Base-by-base conservation (phyloP, 192 early-diverging fungal genomes). In the Radiomyces spectabilis region DNA sequence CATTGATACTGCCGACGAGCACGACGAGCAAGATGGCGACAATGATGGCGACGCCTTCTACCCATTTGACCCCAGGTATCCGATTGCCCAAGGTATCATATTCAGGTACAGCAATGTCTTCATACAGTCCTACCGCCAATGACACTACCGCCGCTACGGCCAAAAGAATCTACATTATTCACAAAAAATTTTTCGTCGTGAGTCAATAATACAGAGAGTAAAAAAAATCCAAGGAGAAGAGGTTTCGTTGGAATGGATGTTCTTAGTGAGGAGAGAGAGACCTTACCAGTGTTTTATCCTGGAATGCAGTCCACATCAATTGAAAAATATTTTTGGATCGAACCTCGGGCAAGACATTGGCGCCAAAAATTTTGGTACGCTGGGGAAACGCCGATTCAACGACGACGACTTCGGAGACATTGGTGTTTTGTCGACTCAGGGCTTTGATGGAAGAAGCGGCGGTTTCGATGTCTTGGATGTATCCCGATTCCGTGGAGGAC, bases 1-100 rank as follows among this genome's bases (percentile, higher is more conserved):
- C 88, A 51, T 93, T 93, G 50, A 89, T 59, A 51, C 83, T 84
- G 5, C 85, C 84, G 25, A 87, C 85, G 10, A 83, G 52, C 9
- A 90, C 79, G 5, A 92, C 88, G n/a, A 92, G 81, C 6, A 84
- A 34, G 35, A 92, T 79, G n/a, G 90, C 88, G 0, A 86, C 78
- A 44, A 93, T 74, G 43, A 91, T 93, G 5, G 87, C 87, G 26
- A 88, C 85, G 21, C 91, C 90, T 54, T 91, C 90, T 18, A 93
- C 85, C 90, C 90, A 93, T 40, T 85, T 78, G 27, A 88, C 77
- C 55, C 82, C 77, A 19, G 81, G 69, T 10, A 56, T 47, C 59
- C 35, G 18, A 35, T 69, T 41, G 38, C 62, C 26, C 42, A 43
- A 34, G 22, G 72, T 33, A 27, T 78, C 63, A 26, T 46, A 55